Evolutionary conservation across 768 basidiomycete genomes (phyloP), one percentile per base, ranked within the genome.

Genomic region (Lentinus brumalis): DNA sequence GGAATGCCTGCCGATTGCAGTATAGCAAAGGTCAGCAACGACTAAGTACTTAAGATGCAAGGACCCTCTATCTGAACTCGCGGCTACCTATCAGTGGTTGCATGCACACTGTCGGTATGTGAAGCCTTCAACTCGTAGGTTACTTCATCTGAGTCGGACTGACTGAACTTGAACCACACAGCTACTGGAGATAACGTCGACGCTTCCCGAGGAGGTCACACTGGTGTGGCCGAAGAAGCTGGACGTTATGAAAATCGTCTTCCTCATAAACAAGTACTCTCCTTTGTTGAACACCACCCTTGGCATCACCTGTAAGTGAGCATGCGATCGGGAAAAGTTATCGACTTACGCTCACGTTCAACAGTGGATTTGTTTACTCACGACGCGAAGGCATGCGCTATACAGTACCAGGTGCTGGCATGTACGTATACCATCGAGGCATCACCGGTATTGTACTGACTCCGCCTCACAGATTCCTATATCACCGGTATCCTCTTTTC

Each of bases 251-350:
- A 55, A 55, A 29, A 21, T 31, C 6, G 40, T 55, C 21, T 55
- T 30, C 30, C 26, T 55, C 29, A 10, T 55, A 41, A 55, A 55
- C 41, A 55, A 55, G 31, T 51, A 51, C 32, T 31, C 50, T 15
- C 50, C 32, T 31, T 9, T 35, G 12, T 5, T 51, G 7, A 30
- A 51, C 16, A 35, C 35, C 50, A 32, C 16, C 15, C 35, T 51
- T 29, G 29, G 9, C 5, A 51, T 51, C 14, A 35, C 21, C 50
- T 29, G 30, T 31, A 12, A 35, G 35, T 35, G 11, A 7, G 7
- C 35, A 11, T 6, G 35, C 11, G 35, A 6, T 35, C 35, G 21
- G 21, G 21, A 35, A 5, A 35, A 1, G 7, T 7, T 3, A 6
- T 35, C 3, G 35, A 35, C 35, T 35, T 3, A 11, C 35, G 35